These are phyloP conservation scores for Saccharum hybrid DNA, from an alignment of 202 grass and related monocot genomes.

Conservation along the genomic window DNA sequence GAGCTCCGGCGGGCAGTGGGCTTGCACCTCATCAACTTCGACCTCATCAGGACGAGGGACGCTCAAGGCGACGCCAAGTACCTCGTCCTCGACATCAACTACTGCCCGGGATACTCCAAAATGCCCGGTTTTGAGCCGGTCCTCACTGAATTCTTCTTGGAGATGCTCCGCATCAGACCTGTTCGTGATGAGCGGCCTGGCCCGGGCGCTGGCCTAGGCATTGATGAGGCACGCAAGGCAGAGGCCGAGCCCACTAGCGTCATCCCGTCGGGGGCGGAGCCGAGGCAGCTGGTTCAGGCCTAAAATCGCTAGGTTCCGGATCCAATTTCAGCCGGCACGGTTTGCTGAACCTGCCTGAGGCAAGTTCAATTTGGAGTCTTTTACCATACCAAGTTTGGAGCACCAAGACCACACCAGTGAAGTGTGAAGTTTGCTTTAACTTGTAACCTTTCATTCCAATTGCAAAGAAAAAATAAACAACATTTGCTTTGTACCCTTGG, in stretches of 20 bases:
- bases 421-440: too few relatives aligned
- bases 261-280: neutral
- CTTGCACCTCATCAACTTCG: slow-evolving; percentile 83
- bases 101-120: slow-evolving; percentile 86
- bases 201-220: too few relatives aligned
- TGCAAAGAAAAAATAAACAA: too few relatives aligned
- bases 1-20: slow-evolving; percentile 64
- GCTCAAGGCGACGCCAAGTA: slow-evolving; percentile 38
- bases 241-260: neutral
- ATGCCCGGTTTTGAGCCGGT: slow-evolving; percentile 72
- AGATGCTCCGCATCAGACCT: slow-evolving; percentile 29
- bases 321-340: too few relatives aligned
- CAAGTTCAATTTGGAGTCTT: too few relatives aligned
- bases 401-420: too few relatives aligned
- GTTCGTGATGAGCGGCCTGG: neutral
- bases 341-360: too few relatives aligned
- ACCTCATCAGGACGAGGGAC: slow-evolving; percentile 63
- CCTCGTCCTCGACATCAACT: slow-evolving; percentile 90
- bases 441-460: too few relatives aligned
- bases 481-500: too few relatives aligned
- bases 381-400: too few relatives aligned
- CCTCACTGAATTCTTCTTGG: slow-evolving; percentile 70
- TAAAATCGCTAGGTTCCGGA: neutral
- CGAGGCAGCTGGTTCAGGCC: neutral
- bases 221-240: neutral